Conservation (phyloP, 805 yeast genomes). For the Gaillardinia entomophila region DNA sequence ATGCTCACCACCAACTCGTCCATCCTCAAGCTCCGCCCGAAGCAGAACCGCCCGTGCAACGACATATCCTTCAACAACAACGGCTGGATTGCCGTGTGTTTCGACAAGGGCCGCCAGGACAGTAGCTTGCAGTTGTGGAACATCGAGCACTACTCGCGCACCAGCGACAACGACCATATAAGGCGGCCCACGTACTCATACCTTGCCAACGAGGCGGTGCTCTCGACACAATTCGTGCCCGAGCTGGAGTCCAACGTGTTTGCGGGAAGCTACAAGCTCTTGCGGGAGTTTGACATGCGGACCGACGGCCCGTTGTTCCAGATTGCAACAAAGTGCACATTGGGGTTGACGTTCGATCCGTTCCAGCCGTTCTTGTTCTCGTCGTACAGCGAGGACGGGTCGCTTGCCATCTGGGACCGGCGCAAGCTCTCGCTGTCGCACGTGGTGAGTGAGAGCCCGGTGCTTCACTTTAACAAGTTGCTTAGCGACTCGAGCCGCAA, state of each 20-base stretch:
- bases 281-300: conserved; percentile 75
- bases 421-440: conserved; percentile 43
- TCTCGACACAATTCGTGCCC: conserved; percentile 63
- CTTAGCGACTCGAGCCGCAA: conserved; percentile 50
- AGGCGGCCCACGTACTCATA: conserved; percentile 51
- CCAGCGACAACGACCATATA: conserved; percentile 43
- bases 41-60: conserved; percentile 71
- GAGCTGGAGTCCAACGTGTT: conserved; percentile 49
- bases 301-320: conserved; percentile 61
- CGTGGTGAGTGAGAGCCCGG: conserved; percentile 45
- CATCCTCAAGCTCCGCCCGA: conserved; percentile 45
- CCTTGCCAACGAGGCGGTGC: conserved; percentile 68
- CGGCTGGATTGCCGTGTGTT: conserved; percentile 69
- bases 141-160: conserved; percentile 50
- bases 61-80: conserved; percentile 61
- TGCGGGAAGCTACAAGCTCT: conserved; percentile 70
- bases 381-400: conserved; percentile 77
- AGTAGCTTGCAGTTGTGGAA: conserved; percentile 79
- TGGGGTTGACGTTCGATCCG: conserved; percentile 65
- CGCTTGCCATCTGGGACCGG: conserved; percentile 78
- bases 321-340: conserved; percentile 67
- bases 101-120: conserved; percentile 73
- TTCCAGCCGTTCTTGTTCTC: conserved; percentile 62
- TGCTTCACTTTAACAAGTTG: conserved; percentile 54
- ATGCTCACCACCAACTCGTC: conserved; percentile 35